phyloP scores from a whole-genome alignment of 2,329 filamentous ascomycete genomes.

The Aspergillus amoenus region DNA sequence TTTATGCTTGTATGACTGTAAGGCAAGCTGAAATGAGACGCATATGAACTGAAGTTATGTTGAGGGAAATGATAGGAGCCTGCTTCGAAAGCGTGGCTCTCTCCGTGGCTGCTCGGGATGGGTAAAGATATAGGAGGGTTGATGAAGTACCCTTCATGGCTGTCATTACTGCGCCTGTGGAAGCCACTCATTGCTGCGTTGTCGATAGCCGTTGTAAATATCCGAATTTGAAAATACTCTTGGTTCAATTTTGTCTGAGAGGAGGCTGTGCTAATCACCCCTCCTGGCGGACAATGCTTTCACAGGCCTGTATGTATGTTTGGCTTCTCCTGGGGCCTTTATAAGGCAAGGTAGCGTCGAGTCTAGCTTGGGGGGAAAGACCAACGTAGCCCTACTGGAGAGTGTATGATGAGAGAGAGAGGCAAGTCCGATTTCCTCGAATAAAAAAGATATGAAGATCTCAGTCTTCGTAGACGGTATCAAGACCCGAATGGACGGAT shows the following conservation, averaged over 20 bases:
- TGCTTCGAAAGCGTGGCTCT: constrained; percentile 33
- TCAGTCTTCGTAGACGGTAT: not conserved
- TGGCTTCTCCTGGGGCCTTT: not conserved
- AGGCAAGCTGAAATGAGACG: constrained; percentile 35
- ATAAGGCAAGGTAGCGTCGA: not conserved
- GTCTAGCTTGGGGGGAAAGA: not conserved
- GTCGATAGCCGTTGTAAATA: not conserved
- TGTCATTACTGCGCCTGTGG: constrained; percentile 38
- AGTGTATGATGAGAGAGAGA: not conserved
- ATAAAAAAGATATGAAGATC: not conserved
- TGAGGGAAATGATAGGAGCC: constrained; percentile 33
- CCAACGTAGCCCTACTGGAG: no score
- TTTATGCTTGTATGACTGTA: constrained; percentile 35
- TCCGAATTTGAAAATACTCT: not conserved
- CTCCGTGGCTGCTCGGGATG: constrained; percentile 30
- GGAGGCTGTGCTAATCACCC: not conserved
- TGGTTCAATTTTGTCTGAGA: not conserved
- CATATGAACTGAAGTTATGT: constrained; percentile 38
- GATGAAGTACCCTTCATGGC: constrained; percentile 34
- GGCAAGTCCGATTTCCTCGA: not conserved
- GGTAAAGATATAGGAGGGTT: constrained; percentile 34
- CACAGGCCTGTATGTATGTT: not conserved
- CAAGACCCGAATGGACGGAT: not conserved
- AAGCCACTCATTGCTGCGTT: constrained; percentile 37
- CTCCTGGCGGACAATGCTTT: not conserved